Percentiles rank a stretch among this genome's conserved stretches.
Evolutionary conservation across 2,329 filamentous ascomycete species (phyloP).

Genomic region (Sarocladiaceae sp.): DNA sequence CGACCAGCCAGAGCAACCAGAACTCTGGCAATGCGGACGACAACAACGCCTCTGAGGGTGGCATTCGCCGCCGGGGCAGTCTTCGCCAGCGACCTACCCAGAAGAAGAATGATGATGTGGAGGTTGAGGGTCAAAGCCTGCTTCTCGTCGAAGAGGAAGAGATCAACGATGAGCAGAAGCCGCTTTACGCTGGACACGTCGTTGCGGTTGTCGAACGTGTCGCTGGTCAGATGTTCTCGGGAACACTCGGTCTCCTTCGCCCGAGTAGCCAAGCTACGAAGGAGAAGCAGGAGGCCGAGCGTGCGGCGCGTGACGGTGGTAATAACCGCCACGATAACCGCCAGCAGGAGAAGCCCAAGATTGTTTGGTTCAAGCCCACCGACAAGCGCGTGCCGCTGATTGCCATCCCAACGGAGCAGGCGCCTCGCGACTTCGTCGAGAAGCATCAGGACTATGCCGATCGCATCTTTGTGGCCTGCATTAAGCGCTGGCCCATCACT

Average conservation of each 20-base stretch:
- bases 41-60: slow-evolving; percentile 63
- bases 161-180: slow-evolving; percentile 97
- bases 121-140: slow-evolving; percentile 95
- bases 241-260: slow-evolving; percentile 85
- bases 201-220: slow-evolving; percentile 97
- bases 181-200: slow-evolving; percentile 91
- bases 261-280: slow-evolving; percentile 98
- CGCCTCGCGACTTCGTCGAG: slow-evolving; percentile 94
- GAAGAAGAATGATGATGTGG: slow-evolving; percentile 99
- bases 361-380: slow-evolving; percentile 99
- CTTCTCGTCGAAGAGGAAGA: slow-evolving; percentile 97
- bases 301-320: slow-evolving; percentile 79
- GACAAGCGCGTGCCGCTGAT: slow-evolving; percentile 98
- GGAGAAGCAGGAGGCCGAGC: slow-evolving; percentile 97
- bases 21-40: slow-evolving; percentile 56
- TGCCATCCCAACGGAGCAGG: slow-evolving; percentile 96
- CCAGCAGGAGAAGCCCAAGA: slow-evolving; percentile 92
- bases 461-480: slow-evolving; percentile 96
- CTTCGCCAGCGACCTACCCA: slow-evolving; percentile 93
- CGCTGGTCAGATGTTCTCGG: slow-evolving; percentile 98
- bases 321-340: slow-evolving; percentile 68
- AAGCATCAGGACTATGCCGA: slow-evolving; percentile 97
- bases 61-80: slow-evolving; percentile 87
- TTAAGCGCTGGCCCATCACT: slow-evolving; percentile 99
- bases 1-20: slow-evolving; percentile 65